Conservation (phyloP, 257 asterid genomes). For the Primulina tabacum region DNA sequence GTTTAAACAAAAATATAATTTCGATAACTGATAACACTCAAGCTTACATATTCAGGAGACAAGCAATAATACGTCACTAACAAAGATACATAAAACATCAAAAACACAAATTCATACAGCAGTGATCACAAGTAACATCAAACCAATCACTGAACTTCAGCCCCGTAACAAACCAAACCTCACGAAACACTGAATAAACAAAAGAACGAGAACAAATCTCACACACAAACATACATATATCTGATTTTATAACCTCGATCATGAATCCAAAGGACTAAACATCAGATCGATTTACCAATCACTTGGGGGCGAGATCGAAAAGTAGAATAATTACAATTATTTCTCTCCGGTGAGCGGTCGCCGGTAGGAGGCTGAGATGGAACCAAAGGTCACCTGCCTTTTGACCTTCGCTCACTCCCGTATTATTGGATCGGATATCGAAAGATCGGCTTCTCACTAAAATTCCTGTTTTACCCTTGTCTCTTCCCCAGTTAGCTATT, state of each 20-base stretch:
- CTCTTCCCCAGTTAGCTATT: too few species aligned
- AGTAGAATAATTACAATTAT: neutral
- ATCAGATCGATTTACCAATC: slow-evolving; percentile 24
- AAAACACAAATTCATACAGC: neutral
- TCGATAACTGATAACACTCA: neutral
- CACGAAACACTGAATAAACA: slow-evolving; percentile 5
- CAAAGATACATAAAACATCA: neutral
- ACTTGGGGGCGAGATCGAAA: slow-evolving; percentile 13
- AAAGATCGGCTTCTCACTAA: too few species aligned
- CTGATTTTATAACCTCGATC: neutral
- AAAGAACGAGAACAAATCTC: neutral
- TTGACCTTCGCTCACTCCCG: neutral
- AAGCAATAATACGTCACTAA: neutral
- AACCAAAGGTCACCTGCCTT: neutral
- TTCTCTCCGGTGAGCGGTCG: neutral
- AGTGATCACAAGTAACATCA: neutral
- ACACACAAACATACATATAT: neutral
- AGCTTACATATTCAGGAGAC: neutral
- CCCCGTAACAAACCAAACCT: slow-evolving; percentile 10
- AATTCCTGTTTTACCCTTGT: too few species aligned
- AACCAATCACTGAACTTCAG: neutral
- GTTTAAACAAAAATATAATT: neutral
- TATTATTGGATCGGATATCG: neutral
- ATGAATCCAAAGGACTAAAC: slow-evolving; percentile 8
- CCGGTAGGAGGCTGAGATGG: neutral